Percentiles rank a stretch among this genome's conserved stretches.
Conservation (phyloP, 768 basidiomycete species). For the Filobasidium wieringae region DNA sequence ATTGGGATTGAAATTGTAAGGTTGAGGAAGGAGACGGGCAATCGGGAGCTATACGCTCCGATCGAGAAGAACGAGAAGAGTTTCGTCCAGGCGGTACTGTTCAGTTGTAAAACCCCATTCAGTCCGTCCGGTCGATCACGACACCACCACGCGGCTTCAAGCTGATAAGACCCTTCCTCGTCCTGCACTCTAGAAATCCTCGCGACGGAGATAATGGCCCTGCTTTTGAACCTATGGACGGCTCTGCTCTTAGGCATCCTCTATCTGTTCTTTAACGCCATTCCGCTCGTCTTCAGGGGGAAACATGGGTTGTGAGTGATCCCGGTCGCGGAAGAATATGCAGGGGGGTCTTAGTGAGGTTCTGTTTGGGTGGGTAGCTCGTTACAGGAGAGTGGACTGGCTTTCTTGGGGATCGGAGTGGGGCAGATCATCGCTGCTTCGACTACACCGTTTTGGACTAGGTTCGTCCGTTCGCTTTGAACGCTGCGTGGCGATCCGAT, state of each 20-base stretch:
- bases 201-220: constrained; percentile 60
- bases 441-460: constrained; percentile 31
- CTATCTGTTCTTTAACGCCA: constrained; percentile 49
- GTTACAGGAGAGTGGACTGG: constrained; percentile 44
- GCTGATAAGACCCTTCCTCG: background rate
- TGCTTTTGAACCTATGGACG: constrained; percentile 59
- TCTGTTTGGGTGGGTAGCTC: background rate
- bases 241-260: constrained; percentile 44
- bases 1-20: constrained; percentile 29
- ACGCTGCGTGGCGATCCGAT: background rate
- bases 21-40: constrained; percentile 49
- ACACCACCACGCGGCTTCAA: background rate
- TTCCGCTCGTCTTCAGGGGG: constrained; percentile 47
- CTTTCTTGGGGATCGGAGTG: constrained; percentile 48
- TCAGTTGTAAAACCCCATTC: constrained; percentile 62
- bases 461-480: constrained; percentile 9
- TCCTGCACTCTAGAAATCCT: constrained; percentile 41
- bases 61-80: constrained; percentile 47
- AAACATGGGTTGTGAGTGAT: constrained; percentile 46
- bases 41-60: constrained; percentile 50
- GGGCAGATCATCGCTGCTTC: constrained; percentile 41
- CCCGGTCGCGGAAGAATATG: too few relatives aligned
- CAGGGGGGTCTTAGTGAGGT: background rate
- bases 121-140: constrained; percentile 42
- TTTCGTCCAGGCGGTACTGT: constrained; percentile 44